Evolutionary conservation across 305 asterid genomes (phyloP).

Genomic region (Fraxinus greggii): DNA sequence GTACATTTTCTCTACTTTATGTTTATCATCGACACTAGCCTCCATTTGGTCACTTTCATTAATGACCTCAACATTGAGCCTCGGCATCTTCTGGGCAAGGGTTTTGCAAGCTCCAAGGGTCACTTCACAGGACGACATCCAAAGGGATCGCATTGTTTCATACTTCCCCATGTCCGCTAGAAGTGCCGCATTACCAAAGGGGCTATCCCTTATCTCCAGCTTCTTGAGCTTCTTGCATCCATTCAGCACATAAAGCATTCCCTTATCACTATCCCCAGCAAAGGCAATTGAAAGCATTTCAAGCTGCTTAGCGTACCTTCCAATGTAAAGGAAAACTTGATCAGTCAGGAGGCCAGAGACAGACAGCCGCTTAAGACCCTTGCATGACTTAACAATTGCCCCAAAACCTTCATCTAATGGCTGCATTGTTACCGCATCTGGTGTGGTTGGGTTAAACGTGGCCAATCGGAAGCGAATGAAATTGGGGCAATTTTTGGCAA

Average conservation of each 20-base stretch:
- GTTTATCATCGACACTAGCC: constrained; percentile 38
- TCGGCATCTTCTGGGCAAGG: constrained; percentile 74
- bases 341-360: constrained; percentile 77
- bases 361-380: constrained; percentile 70
- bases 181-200: constrained; percentile 73
- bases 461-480: constrained; percentile 64
- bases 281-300: constrained; percentile 80
- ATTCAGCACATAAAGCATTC: constrained; percentile 70
- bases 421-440: constrained; percentile 66
- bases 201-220: constrained; percentile 77
- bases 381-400: constrained; percentile 79
- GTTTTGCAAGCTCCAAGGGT: constrained; percentile 76
- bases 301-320: constrained; percentile 84
- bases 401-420: constrained; percentile 92
- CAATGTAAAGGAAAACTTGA: constrained; percentile 71
- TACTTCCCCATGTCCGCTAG: constrained; percentile 77
- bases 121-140: constrained; percentile 90
- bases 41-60: constrained; percentile 49
- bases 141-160: constrained; percentile 96
- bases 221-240: constrained; percentile 86
- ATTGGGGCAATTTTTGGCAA: constrained; percentile 82
- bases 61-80: constrained; percentile 71
- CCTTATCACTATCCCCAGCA: constrained; percentile 78
- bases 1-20: constrained; percentile 69
- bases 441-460: constrained; percentile 56